phyloP scores from a whole-genome alignment of 2,329 filamentous ascomycete genomes.

The Zymoseptoria brevis region DNA sequence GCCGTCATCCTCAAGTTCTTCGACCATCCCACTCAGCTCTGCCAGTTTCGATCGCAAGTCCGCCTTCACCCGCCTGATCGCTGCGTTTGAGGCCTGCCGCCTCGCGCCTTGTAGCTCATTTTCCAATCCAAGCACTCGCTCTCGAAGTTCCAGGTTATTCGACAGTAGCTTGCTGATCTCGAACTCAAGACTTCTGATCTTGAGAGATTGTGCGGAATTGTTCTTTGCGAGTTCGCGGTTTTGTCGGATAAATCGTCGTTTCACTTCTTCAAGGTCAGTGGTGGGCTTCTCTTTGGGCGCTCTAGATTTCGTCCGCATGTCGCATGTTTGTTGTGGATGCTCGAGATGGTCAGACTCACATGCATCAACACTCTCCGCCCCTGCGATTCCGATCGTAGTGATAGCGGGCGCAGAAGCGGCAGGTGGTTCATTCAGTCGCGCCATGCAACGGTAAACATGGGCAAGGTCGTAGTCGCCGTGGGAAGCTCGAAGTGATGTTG shows the following conservation, averaged over 20 bases:
- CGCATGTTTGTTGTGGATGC: conserved; percentile 2
- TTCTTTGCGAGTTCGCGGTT: conserved; percentile 72
- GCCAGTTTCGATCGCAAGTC: conserved; percentile 64
- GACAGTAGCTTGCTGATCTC: conserved; percentile 66
- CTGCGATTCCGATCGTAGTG: conserved; percentile 12
- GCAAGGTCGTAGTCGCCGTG: background rate
- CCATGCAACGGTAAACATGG: conserved; percentile 47
- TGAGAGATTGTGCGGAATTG: conserved; percentile 69
- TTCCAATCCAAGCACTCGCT: conserved; percentile 62
- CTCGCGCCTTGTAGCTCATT: conserved; percentile 51
- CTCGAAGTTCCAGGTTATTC: conserved; percentile 68
- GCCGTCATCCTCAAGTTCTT: conserved; percentile 30
- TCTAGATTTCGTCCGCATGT: conserved; percentile 29
- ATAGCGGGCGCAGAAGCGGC: conserved; percentile 38
- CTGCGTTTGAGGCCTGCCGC: conserved; percentile 51
- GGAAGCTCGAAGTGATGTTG: background rate
- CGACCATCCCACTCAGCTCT: conserved; percentile 62
- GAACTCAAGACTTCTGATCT: conserved; percentile 67
- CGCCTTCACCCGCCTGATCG: conserved; percentile 60
- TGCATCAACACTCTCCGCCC: conserved; percentile 59
- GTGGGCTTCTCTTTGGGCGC: conserved; percentile 15
- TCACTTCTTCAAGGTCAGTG: conserved; percentile 48
- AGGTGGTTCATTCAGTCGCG: conserved; percentile 69
- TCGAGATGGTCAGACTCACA: conserved; percentile 44
- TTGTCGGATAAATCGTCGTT: conserved; percentile 70